Base-by-base conservation (phyloP, 2,329 filamentous ascomycete genomes). In the Atkinsonella hypoxylon region DNA sequence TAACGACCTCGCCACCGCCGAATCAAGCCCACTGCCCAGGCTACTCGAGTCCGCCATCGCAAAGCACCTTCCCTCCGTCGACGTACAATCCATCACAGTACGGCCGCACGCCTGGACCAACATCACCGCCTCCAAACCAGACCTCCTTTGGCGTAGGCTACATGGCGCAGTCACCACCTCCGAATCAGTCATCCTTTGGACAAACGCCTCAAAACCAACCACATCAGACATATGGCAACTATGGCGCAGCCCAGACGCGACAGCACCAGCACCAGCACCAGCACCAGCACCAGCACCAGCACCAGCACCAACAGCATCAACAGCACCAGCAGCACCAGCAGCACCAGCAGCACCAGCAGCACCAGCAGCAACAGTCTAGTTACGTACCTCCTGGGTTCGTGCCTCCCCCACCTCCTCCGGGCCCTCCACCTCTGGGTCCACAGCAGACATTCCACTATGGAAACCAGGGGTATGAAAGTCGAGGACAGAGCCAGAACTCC, bases 51-150 rank as follows among this genome's bases (percentile, higher is more conserved):
- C 61, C 68, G 45, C 69, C 70, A 45, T 67, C 67, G 5, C 60
- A 66, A 48, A 70, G 69, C 50, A 67, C 67, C 2, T 79, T 74
- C 59, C 69, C 70, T 34, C 76, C 74, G 52, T 71, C 76, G 39
- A 42, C 73, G 6, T 82, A 82, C 62, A 78, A 81, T 55, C 78
- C 78, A 0, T 77, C 77, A 57, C 74, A 71, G 49, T 81, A 77
- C 58, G 78, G 78, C n/a, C 72, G 74, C 41, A 80, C 76, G 31
- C 71, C 77, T 2, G 76, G 76, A 1, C 72, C 78, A 50, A 75
- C 75, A 32, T 83, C 80, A 11, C 79, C 81, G n/a, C 76, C 84
- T 0, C 76, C 84, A 3, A 79, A 76, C 18, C 82, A 86, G 61
- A 69, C 72, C 2, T 69, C 68, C 1, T 76, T 77, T 61, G 67